Conservation (phyloP, 2,329 filamentous ascomycete species). For the Fusarium sp. region DNA sequence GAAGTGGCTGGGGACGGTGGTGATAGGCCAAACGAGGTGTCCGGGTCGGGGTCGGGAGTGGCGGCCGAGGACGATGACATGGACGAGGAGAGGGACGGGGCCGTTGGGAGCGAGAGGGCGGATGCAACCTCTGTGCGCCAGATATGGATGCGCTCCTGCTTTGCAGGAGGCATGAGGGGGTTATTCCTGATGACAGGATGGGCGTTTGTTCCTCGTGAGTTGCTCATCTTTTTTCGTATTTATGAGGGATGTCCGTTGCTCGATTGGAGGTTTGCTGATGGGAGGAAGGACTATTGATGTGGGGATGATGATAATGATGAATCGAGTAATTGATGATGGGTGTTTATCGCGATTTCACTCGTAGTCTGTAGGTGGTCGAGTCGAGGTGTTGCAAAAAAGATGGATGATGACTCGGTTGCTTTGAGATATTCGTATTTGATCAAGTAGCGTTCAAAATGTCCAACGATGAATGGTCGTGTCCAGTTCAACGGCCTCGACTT, state of each 20-base stretch:
- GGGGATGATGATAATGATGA: background rate
- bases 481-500: background rate
- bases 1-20: constrained; percentile 28
- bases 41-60: constrained; percentile 25
- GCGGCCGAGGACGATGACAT: constrained; percentile 47
- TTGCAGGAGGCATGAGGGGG: constrained; percentile 46
- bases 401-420: background rate
- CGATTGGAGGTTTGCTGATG: background rate
- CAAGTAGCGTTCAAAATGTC: background rate
- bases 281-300: background rate
- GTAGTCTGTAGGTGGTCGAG: background rate
- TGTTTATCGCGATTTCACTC: background rate
- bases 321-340: background rate
- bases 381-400: background rate
- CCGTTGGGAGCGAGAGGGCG: constrained; percentile 44
- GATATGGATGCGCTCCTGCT: constrained; percentile 57
- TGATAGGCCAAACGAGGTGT: constrained; percentile 21
- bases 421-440: background rate
- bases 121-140: constrained; percentile 62
- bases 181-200: constrained; percentile 18
- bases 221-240: constrained; percentile 22
- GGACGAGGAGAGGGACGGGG: constrained; percentile 45
- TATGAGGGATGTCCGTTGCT: background rate
- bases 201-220: background rate
- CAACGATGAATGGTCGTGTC: background rate